Base-by-base conservation (phyloP, 768 basidiomycete genomes). In the Vararia minispora region DNA sequence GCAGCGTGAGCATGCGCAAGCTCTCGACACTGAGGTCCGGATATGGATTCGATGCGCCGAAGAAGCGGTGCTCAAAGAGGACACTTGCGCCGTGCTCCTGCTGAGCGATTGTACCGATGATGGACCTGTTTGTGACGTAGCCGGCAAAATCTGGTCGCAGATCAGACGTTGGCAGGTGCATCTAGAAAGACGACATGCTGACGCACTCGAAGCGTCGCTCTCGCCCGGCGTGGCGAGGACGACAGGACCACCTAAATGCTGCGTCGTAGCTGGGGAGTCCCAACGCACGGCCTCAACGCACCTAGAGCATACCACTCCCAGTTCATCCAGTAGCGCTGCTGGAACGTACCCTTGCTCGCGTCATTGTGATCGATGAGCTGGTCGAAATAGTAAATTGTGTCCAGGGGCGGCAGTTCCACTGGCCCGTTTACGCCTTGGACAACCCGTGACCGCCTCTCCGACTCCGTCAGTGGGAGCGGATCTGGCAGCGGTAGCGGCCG, bases 31-130 rank as follows among this genome's bases (percentile, higher is more conserved):
- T 70, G 20, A 85, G 66, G 52, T 83, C 66, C 14, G 68, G 60
- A 33, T 65, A 68, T 4, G 82, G 82, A 52, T 82, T 86, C 41
- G 80, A 84, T n/a, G 70, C 57, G 11, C 82, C 82, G 44, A 75
- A 84, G 63, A 77, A 86, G 17, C 83, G 68, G 50, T 85, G 82
- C 49, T 85, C 81, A 18, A 83, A 43, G 21, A 83, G 59, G 45
- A 84, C 61, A 5, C 71, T 67, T 13, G 72, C 72, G 16, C 75
- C 81, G 25, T 69, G 70, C 41, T 79, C 64, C 52, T 76, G 73
- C 50, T 79, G 73, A 8, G 79, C 75, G 43, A 81, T 72, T 35
- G 65, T 61, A 12, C 80, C 81, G 43, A 67, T 74, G 45, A 84
- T 69, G 5, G 74, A 78, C 9, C 21, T 39, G 49, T 83, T 82